Evolutionary conservation across 2,329 filamentous ascomycete species (phyloP).

Genomic region (Xylaria sp.): DNA sequence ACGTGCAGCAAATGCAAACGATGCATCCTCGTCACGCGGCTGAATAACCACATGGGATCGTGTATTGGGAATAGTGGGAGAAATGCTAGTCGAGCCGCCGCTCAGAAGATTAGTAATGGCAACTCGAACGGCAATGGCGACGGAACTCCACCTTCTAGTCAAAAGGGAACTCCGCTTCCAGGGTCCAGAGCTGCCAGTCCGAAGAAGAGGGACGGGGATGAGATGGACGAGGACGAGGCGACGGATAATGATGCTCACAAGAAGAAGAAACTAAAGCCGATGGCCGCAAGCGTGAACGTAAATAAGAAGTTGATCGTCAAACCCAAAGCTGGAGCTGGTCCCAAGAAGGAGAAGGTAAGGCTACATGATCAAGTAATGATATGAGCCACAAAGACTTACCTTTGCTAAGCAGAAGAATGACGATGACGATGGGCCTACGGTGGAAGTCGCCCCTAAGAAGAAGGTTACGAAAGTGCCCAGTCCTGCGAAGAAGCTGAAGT

Average conservation of each 20-base stretch:
- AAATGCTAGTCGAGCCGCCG: slow-evolving; percentile 70
- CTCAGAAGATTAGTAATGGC: slow-evolving; percentile 71
- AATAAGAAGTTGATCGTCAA: slow-evolving; percentile 70
- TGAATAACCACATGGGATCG: slow-evolving; percentile 76
- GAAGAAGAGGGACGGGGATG: slow-evolving; percentile 67
- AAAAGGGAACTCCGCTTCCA: slow-evolving; percentile 70
- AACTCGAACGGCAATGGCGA: slow-evolving; percentile 59
- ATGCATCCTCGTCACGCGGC: slow-evolving; percentile 71
- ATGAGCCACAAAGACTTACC: slow-evolving; percentile 58
- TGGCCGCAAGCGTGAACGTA: slow-evolving; percentile 50
- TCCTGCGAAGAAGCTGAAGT: slow-evolving; percentile 60
- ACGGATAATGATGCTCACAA: slow-evolving; percentile 63
- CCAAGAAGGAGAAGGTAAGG: slow-evolving; percentile 68
- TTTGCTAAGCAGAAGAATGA: slow-evolving; percentile 45
- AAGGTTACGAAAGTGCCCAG: slow-evolving; percentile 55
- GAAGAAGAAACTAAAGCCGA: slow-evolving; percentile 69
- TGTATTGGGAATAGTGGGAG: slow-evolving; percentile 74
- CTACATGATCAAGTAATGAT: slow-evolving; percentile 58
- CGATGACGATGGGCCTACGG: slow-evolving; percentile 53
- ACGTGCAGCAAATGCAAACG: slow-evolving; percentile 76
- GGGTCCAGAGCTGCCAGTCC: slow-evolving; percentile 65
- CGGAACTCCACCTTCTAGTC: slow-evolving; percentile 69
- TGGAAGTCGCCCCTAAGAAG: slow-evolving; percentile 58
- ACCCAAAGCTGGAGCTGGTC: slow-evolving; percentile 54
- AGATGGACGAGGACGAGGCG: slow-evolving; percentile 64